Evolutionary conservation across 2,329 filamentous ascomycete genomes (phyloP), one percentile per base, ranked within the genome.

Genomic region (Sarocladiaceae sp.): DNA sequence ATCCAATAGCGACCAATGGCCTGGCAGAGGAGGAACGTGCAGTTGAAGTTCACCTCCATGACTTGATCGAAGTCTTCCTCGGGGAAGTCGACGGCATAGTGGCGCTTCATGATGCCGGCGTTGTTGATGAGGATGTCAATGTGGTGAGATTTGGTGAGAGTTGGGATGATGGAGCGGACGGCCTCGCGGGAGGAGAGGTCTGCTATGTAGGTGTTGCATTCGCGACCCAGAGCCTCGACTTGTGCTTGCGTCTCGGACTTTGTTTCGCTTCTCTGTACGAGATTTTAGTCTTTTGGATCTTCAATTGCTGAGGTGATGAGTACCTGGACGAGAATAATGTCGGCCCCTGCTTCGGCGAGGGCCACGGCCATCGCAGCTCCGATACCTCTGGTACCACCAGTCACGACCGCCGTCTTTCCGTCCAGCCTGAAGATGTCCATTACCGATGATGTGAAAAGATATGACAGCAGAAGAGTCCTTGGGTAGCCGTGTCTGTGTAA

Each of bases 101-200:
- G 80, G 28, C 84, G 72, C 53, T 76, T 70, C 60, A 87, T 84
- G 58, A 87, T 85, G 17, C 84, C 84, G n/a, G 80, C 84, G 64
- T 81, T 83, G 63, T 84, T 87, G 55, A 87, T 66, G 5, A 87
- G 74, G 58, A 87, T 83, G 62, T 82, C 70, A 53, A 86, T 55
- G 42, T 62, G 55, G 51, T 62, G 57, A 17, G 55, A 55, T 39
- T 58, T 55, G 2, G 50, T 52, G 18, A 60, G 51, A 8, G 8
- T 8, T 8, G 29, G 29, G 29, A 33, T 33, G 10, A 33, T 8
- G 42, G 29, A 52, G n/a, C 55, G 53, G 3, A 59, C 58, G 8
- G 51, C 26, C 10, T 8, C 29, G 8, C 29, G 8, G 29, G 29
- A 33, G 39, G 55, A 42, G 11, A 63, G 53, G 46, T 62, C 58